These are phyloP conservation scores for Blastobotrys aristatus DNA, from an alignment of 1,139 yeast species.

Conservation along the genomic window DNA sequence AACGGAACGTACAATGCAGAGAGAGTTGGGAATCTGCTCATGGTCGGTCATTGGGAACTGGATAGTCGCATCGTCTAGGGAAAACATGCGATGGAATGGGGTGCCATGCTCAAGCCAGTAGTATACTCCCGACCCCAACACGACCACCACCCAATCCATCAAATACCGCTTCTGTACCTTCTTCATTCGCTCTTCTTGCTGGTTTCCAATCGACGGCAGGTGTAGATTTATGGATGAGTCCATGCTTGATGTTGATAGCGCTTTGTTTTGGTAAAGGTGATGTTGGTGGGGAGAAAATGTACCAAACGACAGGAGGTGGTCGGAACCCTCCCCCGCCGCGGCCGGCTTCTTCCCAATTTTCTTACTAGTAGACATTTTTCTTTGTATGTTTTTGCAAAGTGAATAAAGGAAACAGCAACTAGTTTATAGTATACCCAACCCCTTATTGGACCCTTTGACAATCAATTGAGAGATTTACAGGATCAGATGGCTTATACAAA, in stretches of 20 bases:
- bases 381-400: too few relatives aligned
- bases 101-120: slow-evolving; percentile 24
- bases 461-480: too few relatives aligned
- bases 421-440: too few relatives aligned
- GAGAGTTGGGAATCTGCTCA: slow-evolving; percentile 44
- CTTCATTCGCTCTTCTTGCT: background rate
- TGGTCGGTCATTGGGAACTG: slow-evolving; percentile 50
- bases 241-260: background rate
- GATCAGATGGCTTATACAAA: too few relatives aligned
- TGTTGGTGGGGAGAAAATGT: slow-evolving; percentile 4
- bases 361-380: background rate
- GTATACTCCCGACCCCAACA: slow-evolving; percentile 21
- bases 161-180: slow-evolving; percentile 11
- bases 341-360: background rate
- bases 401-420: too few relatives aligned
- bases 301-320: slow-evolving; percentile 1
- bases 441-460: too few relatives aligned
- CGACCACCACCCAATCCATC: slow-evolving; percentile 26
- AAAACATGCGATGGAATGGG: slow-evolving; percentile 32
- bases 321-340: background rate
- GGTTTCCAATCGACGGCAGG: background rate
- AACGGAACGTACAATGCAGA: slow-evolving; percentile 31
- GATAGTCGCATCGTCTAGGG: slow-evolving; percentile 36
- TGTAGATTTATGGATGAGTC: background rate
- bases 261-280: background rate